phyloP scores from a whole-genome alignment of 2,329 filamentous ascomycete species.

The Venturiaceae sp. region DNA sequence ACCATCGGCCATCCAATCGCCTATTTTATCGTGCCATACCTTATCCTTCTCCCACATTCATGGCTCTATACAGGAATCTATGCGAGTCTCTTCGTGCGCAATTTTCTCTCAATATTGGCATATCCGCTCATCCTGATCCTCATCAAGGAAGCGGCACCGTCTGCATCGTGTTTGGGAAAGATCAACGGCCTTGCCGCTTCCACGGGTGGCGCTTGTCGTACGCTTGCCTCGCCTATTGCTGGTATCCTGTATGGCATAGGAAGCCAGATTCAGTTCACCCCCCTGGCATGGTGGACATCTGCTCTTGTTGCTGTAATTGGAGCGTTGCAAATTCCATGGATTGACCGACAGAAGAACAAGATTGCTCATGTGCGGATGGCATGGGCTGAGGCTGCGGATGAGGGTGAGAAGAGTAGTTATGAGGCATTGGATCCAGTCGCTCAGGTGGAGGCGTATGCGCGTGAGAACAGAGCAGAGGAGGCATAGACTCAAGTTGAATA shows the following conservation, averaged over 20 bases:
- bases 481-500: too few relatives aligned
- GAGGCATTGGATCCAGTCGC: background rate
- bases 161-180: conserved; percentile 52
- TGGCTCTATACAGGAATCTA: conserved; percentile 55
- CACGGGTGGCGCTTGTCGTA: conserved; percentile 62
- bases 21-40: conserved; percentile 60
- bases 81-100: conserved; percentile 36
- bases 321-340: conserved; percentile 45
- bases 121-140: conserved; percentile 25
- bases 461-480: background rate
- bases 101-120: conserved; percentile 11
- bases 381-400: conserved; percentile 9
- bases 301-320: conserved; percentile 46
- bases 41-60: conserved; percentile 46
- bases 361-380: conserved; percentile 25
- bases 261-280: conserved; percentile 45
- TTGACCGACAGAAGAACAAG: conserved; percentile 38
- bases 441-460: background rate
- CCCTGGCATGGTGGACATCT: conserved; percentile 55
- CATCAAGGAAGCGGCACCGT: conserved; percentile 61
- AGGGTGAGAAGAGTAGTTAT: background rate
- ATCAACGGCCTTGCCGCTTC: conserved; percentile 66
- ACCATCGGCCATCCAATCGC: conserved; percentile 56
- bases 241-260: conserved; percentile 58
- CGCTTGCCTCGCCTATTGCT: conserved; percentile 57